A percentile compares a stretch with the other conserved stretches of the same genome.
phyloP scores from a whole-genome alignment of 148 eudicot genomes.

The Cornus kousa region DNA sequence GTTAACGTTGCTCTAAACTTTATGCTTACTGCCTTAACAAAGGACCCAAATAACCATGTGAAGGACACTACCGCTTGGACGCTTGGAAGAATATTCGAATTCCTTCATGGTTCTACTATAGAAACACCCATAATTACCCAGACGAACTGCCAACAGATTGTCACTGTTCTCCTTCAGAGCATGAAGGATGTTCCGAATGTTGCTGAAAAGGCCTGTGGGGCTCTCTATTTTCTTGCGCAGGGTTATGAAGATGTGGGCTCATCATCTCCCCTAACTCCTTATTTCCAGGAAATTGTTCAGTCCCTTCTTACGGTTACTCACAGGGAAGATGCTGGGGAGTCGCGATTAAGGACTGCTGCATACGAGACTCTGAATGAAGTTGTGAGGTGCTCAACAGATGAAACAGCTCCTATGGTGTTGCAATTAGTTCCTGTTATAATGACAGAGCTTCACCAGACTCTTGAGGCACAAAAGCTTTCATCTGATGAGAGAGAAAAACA shows the following conservation, averaged over 20 bases:
- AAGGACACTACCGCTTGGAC: slow-evolving; percentile 99
- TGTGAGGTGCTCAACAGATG: slow-evolving; percentile 91
- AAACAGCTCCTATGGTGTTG: slow-evolving; percentile 76
- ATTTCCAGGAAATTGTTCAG: slow-evolving; percentile 80
- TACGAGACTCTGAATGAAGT: slow-evolving; percentile 94
- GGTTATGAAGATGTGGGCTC: slow-evolving; percentile 79
- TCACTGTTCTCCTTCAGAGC: slow-evolving; percentile 80
- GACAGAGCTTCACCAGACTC: slow-evolving; percentile 88
- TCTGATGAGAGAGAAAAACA: slow-evolving; percentile 79
- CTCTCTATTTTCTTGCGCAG: slow-evolving; percentile 91
- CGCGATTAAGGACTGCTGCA: slow-evolving; percentile 81
- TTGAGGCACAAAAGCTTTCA: slow-evolving; percentile 74
- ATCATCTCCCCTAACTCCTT: slow-evolving; percentile 76
- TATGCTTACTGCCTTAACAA: slow-evolving; percentile 83
- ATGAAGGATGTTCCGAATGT: slow-evolving; percentile 93
- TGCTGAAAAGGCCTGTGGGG: slow-evolving; percentile 96
- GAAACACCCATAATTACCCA: slow-evolving; percentile 68
- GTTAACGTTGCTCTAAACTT: slow-evolving; percentile 87
- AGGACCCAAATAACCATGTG: slow-evolving; percentile 89
- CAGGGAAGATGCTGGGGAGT: slow-evolving; percentile 90
- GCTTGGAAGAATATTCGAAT: slow-evolving; percentile 89
- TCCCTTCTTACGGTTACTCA: slow-evolving; percentile 80
- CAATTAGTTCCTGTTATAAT: slow-evolving; percentile 80
- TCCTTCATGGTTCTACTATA: slow-evolving; percentile 71
- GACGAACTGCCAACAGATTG: slow-evolving; percentile 79